Evolutionary conservation across 2,329 filamentous ascomycete genomes (phyloP).

Genomic region (Cadophora sp.): DNA sequence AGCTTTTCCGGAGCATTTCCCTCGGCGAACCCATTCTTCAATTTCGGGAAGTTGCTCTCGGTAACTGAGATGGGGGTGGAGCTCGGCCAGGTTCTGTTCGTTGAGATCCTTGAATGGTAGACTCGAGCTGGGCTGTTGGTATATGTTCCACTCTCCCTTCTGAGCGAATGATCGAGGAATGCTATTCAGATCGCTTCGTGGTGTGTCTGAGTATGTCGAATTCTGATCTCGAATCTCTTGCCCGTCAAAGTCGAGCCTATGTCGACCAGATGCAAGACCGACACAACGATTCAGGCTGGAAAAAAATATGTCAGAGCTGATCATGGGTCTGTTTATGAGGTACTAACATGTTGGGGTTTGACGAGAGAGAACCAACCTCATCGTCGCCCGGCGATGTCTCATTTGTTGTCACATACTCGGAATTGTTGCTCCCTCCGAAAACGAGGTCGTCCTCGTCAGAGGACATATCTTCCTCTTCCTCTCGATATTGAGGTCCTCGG

Average conservation of each 20-base stretch:
- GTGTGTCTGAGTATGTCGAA: not conserved
- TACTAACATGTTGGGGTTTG: not conserved
- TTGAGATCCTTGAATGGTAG: not conserved
- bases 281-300: not conserved
- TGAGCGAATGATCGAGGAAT: not conserved
- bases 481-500: not conserved
- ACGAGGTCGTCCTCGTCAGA: not conserved
- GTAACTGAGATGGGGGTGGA: not conserved
- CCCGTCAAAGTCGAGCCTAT: not conserved
- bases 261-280: too few relatives aligned
- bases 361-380: not conserved
- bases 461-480: not conserved
- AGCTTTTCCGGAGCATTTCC: not conserved
- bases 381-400: not conserved
- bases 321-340: too few relatives aligned
- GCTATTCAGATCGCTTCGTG: too few relatives aligned
- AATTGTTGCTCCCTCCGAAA: not conserved
- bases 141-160: too few relatives aligned
- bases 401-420: slow-evolving; percentile 2
- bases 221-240: not conserved
- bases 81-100: not conserved
- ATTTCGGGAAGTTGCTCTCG: not conserved
- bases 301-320: not conserved
- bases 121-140: too few relatives aligned
- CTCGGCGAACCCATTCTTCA: not conserved